Conservation (phyloP, 805 yeast species). For the Candida morakotiae region DNA sequence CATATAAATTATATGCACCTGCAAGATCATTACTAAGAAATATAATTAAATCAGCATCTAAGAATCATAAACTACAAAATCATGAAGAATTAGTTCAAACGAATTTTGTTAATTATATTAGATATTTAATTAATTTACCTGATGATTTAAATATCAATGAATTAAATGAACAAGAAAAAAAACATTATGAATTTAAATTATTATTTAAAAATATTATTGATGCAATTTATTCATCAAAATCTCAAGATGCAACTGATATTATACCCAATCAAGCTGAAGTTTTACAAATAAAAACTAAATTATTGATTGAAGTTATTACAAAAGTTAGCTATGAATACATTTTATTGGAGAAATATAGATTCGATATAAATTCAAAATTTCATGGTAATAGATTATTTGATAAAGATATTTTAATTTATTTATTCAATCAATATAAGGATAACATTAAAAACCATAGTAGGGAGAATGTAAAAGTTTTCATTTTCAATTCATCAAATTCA, state of each 20-base stretch:
- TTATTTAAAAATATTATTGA: constrained; percentile 24
- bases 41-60: constrained; percentile 14
- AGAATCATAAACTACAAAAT: constrained; percentile 9
- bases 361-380: constrained; percentile 33
- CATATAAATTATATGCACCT: constrained; percentile 22
- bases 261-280: constrained; percentile 10
- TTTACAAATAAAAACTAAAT: constrained; percentile 11
- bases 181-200: constrained; percentile 26
- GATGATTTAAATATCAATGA: constrained; percentile 11
- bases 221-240: constrained; percentile 20
- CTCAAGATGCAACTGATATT: constrained; percentile 25
- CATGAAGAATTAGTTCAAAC: constrained; percentile 37
- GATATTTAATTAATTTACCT: constrained; percentile 32
- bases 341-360: constrained; percentile 34
- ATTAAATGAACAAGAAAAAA: constrained; percentile 17
- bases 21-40: constrained; percentile 24
- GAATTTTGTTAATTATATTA: constrained; percentile 33
- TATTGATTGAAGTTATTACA: constrained; percentile 27
- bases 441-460: constrained; percentile 10
- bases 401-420: constrained; percentile 15
- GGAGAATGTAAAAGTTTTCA: constrained; percentile 27
- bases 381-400: constrained; percentile 30
- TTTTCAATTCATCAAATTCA: constrained; percentile 30
- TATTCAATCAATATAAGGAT: constrained; percentile 20
- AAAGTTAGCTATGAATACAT: constrained; percentile 36